Base-by-base conservation (phyloP, 805 yeast genomes). In the Jamesozyma spencerorum region DNA sequence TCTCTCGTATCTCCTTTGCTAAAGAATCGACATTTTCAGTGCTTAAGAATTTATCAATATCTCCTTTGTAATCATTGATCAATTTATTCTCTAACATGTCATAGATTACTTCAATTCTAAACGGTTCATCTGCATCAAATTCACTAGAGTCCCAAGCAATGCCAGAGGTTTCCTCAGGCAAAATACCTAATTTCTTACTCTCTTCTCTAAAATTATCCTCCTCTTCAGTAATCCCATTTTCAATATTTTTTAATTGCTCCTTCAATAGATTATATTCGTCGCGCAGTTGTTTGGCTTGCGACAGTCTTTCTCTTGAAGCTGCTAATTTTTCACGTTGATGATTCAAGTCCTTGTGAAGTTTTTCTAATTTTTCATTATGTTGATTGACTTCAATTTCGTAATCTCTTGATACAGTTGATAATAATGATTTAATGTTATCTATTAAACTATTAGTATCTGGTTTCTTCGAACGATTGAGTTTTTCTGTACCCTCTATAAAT, bases 51-150 rank as follows among this genome's bases (percentile, higher is more conserved):
- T 53, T 47, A 13, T 59, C 61, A 31, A 63, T 46, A 34, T 50
- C 49, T 12, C 62, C 56, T 17, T 45, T 49, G 37, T 56, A 58
- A 18, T 57, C 52, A 27, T 57, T 55, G 20, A 61, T 63, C 13
- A 71, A 45, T 45, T 64, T 64, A 3, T 54, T 46, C 40, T 69
- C 71, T n/a, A 83, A 60, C 47, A 69, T 71, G 31, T 75, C 72
- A 53, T 73, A 79, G 12, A 84, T 68, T 5, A 75, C 68, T 54
- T 73, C 69, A 10, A 85, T 73, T 37, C 82, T 71, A 61, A 85
- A 90, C n/a, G 96, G 95, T 54, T 85, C 90, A 62, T 88, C 97
- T 0, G 95, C 90, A 60, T 83, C 90, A 51, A 77, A 81, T 42
- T 72, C 77, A 19, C 78, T 80, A 61, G 70, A 48, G 58, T 53